Evolutionary conservation across 371 early-diverging fungal genomes (phyloP).

Genomic region (Encephalitozoon cuniculi): DNA sequence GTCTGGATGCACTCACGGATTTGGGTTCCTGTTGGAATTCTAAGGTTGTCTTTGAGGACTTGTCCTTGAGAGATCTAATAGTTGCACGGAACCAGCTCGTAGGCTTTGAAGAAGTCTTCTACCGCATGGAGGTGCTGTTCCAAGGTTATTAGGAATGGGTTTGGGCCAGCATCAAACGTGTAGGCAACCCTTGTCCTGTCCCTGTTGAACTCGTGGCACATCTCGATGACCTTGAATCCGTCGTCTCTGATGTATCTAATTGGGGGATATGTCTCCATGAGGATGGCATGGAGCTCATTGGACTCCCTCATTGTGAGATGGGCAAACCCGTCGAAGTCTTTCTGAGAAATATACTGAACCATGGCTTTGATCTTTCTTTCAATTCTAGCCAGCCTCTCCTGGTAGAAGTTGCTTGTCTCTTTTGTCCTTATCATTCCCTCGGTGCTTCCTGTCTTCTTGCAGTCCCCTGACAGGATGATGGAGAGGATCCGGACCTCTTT

Average conservation of each 20-base stretch:
- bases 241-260: conserved; percentile 85
- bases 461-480: conserved; percentile 76
- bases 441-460: conserved; percentile 79
- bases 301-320: conserved; percentile 88
- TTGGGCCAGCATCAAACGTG: conserved; percentile 86
- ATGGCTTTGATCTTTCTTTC: conserved; percentile 75
- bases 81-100: conserved; percentile 14
- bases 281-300: conserved; percentile 93
- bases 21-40: conserved; percentile 32
- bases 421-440: conserved; percentile 90
- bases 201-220: conserved; percentile 75
- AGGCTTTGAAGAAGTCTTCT: not conserved
- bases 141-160: conserved; percentile 73
- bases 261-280: conserved; percentile 80
- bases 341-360: conserved; percentile 69
- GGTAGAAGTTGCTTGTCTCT: conserved; percentile 73
- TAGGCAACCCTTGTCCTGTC: conserved; percentile 62
- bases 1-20: conserved; percentile 18
- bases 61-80: not conserved
- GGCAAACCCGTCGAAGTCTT: conserved; percentile 79
- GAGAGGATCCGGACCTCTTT: conserved; percentile 77
- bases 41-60: not conserved
- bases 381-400: conserved; percentile 70
- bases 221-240: conserved; percentile 72
- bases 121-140: conserved; percentile 28